phyloP scores from a whole-genome alignment of 106 monocot species.

The Triglochin maritima region DNA sequence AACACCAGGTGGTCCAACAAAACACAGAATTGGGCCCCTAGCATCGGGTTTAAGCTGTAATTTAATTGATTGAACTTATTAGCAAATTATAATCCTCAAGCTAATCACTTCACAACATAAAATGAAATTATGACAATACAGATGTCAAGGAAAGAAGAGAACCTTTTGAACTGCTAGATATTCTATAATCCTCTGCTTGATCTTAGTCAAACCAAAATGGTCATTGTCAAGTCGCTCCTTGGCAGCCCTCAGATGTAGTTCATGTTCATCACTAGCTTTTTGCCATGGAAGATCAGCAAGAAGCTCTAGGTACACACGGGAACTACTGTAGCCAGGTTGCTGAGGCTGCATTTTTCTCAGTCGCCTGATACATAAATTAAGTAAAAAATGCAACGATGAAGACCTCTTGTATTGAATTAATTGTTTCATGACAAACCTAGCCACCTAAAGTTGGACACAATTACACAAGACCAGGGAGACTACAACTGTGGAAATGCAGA shows the following conservation, averaged over 20 bases:
- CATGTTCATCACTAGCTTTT: slow-evolving; percentile 82
- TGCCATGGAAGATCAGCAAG: slow-evolving; percentile 99
- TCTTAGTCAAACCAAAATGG: slow-evolving; percentile 88
- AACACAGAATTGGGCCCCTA: slow-evolving; percentile 87
- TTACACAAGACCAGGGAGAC: too few species aligned
- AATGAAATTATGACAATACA: background rate
- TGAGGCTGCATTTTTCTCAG: slow-evolving; percentile 98
- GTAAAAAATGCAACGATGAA: background rate
- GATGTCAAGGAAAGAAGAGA: background rate
- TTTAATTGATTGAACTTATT: background rate
- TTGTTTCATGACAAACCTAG: too few species aligned
- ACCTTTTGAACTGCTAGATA: slow-evolving; percentile 99
- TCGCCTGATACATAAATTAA: slow-evolving; percentile 34
- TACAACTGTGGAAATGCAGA: too few species aligned
- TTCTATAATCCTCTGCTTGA: slow-evolving; percentile 97
- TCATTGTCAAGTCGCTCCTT: slow-evolving; percentile 84
- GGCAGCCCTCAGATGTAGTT: slow-evolving; percentile 77
- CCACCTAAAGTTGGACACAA: too few species aligned
- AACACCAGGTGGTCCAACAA: slow-evolving; percentile 98
- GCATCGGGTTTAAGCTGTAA: slow-evolving; percentile 99
- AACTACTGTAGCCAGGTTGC: slow-evolving; percentile 97
- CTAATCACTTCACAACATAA: too few species aligned
- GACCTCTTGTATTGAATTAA: too few species aligned
- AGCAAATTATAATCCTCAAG: background rate
- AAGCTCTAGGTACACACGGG: slow-evolving; percentile 79